Percentiles rank a stretch among this genome's conserved stretches.
phyloP scores from a whole-genome alignment of 1,139 yeast species.

The Geotrichum bryndzae region DNA sequence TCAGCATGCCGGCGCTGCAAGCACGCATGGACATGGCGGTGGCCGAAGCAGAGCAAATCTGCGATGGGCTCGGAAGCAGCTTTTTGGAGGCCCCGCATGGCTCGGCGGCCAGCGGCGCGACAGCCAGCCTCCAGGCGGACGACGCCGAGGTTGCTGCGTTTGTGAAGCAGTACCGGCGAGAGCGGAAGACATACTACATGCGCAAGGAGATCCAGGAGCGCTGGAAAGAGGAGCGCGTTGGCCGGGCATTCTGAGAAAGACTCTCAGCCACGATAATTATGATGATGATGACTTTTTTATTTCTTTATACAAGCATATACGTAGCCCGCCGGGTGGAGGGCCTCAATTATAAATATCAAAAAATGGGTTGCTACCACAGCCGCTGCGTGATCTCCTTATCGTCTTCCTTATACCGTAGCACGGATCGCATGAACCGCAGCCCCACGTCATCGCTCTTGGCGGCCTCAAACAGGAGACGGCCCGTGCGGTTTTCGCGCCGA shows the following conservation, averaged over 20 bases:
- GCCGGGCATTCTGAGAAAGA: constrained; percentile 23
- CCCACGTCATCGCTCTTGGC: constrained; percentile 7
- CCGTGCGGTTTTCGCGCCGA: neutral
- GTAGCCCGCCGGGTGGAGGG: neutral
- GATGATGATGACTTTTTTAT: neutral
- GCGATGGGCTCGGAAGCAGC: constrained; percentile 34
- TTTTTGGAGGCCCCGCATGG: constrained; percentile 27
- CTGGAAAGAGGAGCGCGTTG: constrained; percentile 62
- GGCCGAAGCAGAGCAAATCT: constrained; percentile 32
- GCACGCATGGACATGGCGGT: constrained; percentile 31
- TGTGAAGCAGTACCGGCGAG: constrained; percentile 42
- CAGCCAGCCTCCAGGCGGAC: constrained; percentile 19
- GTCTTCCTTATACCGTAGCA: constrained; percentile 3
- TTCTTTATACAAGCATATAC: neutral
- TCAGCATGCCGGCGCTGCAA: constrained; percentile 33
- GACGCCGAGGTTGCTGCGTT: constrained; percentile 34
- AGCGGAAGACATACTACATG: constrained; percentile 48
- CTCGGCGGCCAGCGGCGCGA: constrained; percentile 19
- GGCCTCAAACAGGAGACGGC: constrained; percentile 1
- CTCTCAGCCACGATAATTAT: neutral
- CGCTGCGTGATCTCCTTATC: constrained; percentile 4
- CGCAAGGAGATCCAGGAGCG: constrained; percentile 55
- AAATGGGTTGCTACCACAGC: neutral
- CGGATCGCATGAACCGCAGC: constrained; percentile 1
- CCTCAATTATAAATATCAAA: neutral